A percentile compares a stretch with the other conserved stretches of the same genome.
Evolutionary conservation across 441 rosid species (phyloP).

Genomic region (Erysimum pusillum): DNA sequence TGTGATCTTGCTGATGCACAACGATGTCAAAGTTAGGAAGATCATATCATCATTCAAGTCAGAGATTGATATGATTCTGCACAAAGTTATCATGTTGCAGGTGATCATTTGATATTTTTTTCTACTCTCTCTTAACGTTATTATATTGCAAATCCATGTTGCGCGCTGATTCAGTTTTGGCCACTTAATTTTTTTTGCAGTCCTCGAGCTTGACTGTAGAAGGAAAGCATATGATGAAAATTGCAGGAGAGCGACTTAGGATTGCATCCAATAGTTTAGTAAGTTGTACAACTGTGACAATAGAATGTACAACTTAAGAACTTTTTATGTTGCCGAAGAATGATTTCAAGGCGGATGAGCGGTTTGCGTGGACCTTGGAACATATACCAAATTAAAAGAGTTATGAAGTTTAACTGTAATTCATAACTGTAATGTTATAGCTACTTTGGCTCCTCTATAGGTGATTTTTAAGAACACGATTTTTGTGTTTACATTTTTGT

Average conservation of each 20-base stretch:
- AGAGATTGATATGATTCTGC: conserved; percentile 57
- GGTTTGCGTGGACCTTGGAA: too few relatives aligned
- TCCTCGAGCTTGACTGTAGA: conserved; percentile 58
- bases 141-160: not conserved
- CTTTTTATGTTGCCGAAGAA: too few relatives aligned
- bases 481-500: not conserved
- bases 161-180: not conserved
- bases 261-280: conserved; percentile 26
- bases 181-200: too few relatives aligned
- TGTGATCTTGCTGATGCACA: conserved; percentile 57
- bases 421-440: too few relatives aligned
- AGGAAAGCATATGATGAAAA: conserved; percentile 62
- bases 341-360: too few relatives aligned
- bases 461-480: not conserved
- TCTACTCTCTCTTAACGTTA: not conserved
- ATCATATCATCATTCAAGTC: conserved; percentile 52
- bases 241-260: conserved; percentile 57
- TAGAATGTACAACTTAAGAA: too few relatives aligned
- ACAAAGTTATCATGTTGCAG: conserved; percentile 58
- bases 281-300: too few relatives aligned
- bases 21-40: conserved; percentile 57
- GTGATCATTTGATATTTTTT: conserved; percentile 44
- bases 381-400: too few relatives aligned
- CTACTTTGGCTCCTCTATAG: too few relatives aligned
- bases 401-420: too few relatives aligned